Base-by-base conservation (phyloP, 768 basidiomycete species). In the Auricularia cornea region DNA sequence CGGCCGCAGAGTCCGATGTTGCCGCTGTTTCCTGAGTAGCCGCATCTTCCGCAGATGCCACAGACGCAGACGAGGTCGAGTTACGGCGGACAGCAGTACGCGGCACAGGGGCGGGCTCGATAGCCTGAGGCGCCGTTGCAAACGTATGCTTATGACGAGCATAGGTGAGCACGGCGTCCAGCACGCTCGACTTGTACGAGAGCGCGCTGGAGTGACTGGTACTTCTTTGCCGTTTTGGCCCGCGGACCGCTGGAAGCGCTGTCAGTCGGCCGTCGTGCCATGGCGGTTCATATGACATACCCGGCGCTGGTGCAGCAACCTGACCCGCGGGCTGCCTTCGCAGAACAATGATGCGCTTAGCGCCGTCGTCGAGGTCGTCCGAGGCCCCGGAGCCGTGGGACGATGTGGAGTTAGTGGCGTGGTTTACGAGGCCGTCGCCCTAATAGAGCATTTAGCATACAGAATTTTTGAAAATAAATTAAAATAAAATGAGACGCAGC, bases 371-470 rank as follows among this genome's bases (percentile, higher is more conserved):
- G 56, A 63, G 59, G 33, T 68, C 67, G 31, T 64, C 66, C 14
- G 61, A 57, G 14, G 54, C 54, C 12, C 54, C 54, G 16, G 54
- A 16, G 54, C 30, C 30, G 28, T 75, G 77, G 10, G 74, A 64
- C 8, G 74, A 57, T 33, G 51, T 60, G 26, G 64, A 77, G 66
- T 87, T 88, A 38, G 35, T 38, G 12, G 86, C 89, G 60, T 91
- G 90, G 1, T 88, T 87, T 23, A 89, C 85, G 87, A 1, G 86
- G 81, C 35, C 83, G 84, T 89, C 90, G 70, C 23, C 64, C 52
- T 41, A n/a, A 23, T 26, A 3, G 59, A 29, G 60, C 57, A 63
- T 23, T 26, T 16, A 54, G 60, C 29, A 11, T 8, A 28, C 16
- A 29, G 30, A 32, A 57, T 32, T 57, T 59, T 65, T 54, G 28